These are phyloP conservation scores for Cajanus cajan DNA, from an alignment of 306 rosid genomes.

Conservation along the genomic window DNA sequence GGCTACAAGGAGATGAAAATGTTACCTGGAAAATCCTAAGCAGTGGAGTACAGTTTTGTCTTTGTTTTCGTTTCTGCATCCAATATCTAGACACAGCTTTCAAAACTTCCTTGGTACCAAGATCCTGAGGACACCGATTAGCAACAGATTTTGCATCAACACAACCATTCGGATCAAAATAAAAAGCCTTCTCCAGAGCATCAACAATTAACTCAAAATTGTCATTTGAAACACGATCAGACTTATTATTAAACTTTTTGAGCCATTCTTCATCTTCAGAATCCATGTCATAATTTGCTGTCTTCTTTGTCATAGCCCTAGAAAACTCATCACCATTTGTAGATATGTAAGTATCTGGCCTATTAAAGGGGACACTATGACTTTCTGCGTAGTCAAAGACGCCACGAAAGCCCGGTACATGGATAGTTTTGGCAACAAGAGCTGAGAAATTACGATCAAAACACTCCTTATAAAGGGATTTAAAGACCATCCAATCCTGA, in stretches of 20 bases:
- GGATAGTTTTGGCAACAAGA: constrained; percentile 19
- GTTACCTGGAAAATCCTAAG: constrained; percentile 78
- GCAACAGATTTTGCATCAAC: constrained; percentile 45
- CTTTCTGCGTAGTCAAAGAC: constrained; percentile 48
- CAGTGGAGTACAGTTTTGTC: constrained; percentile 35
- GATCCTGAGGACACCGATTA: constrained; percentile 37
- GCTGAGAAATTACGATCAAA: neutral
- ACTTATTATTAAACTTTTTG: constrained; percentile 43
- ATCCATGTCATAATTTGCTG: constrained; percentile 77
- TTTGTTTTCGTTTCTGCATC: constrained; percentile 70
- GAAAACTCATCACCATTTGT: neutral
- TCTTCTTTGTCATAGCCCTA: constrained; percentile 37
- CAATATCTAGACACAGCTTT: constrained; percentile 62
- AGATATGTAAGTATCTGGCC: constrained; percentile 61
- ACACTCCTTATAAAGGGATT: neutral
- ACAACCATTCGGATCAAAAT: constrained; percentile 44
- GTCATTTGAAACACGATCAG: constrained; percentile 51
- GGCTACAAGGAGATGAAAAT: neutral
- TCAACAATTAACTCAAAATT: constrained; percentile 68
- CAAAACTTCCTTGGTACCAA: constrained; percentile 43
- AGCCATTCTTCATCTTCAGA: constrained; percentile 83
- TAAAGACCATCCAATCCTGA: neutral
- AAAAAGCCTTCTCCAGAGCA: constrained; percentile 65
- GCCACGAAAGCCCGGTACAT: constrained; percentile 67
- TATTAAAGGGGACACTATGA: constrained; percentile 31